Conservation (phyloP, 2,329 filamentous ascomycete genomes). For the Colletotrichum incanum region DNA sequence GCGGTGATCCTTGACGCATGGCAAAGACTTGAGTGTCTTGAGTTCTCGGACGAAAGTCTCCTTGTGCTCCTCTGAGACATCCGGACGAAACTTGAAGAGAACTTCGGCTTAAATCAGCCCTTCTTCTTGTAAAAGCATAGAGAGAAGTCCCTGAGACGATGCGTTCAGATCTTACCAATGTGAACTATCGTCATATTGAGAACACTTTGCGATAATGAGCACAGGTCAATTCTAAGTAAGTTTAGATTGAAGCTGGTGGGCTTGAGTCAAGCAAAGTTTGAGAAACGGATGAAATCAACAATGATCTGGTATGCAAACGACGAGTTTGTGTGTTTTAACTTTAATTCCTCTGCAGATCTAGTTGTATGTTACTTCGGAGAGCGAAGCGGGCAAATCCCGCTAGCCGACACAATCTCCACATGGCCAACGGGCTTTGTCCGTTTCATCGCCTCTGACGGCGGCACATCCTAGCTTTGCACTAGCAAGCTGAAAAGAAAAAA, state of each 20-base stretch:
- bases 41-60: conserved; percentile 62
- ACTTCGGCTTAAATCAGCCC: conserved; percentile 52
- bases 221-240: not conserved
- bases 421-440: not conserved
- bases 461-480: not conserved
- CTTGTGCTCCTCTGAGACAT: conserved; percentile 59
- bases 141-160: not conserved
- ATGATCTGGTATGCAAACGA: too few species aligned
- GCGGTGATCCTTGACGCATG: conserved; percentile 64
- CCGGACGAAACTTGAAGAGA: conserved; percentile 64
- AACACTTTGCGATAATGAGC: not conserved
- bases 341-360: too few species aligned
- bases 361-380: not conserved
- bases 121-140: not conserved
- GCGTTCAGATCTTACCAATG: not conserved
- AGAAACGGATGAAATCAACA: not conserved
- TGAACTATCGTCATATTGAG: conserved; percentile 10
- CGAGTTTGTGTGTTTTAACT: too few species aligned
- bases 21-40: conserved; percentile 63
- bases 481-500: not conserved
- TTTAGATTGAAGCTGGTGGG: not conserved
- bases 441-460: not conserved
- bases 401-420: not conserved
- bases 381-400: not conserved
- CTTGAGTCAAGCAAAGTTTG: too few species aligned